These are phyloP conservation scores for Monilinia laxa DNA, from an alignment of 2,329 filamentous ascomycete species.

Conservation along the genomic window DNA sequence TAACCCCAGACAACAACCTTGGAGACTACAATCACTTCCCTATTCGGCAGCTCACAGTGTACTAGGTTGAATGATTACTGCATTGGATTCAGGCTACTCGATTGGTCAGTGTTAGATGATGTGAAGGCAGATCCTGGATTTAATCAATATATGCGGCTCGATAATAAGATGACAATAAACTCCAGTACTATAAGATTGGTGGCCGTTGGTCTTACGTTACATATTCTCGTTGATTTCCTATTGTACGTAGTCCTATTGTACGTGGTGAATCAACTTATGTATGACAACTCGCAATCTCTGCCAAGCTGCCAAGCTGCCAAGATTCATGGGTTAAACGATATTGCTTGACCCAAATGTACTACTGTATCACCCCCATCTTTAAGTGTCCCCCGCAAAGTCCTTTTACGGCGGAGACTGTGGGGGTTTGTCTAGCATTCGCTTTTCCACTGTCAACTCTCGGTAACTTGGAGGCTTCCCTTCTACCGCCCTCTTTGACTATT, in stretches of 20 bases:
- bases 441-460: conserved; percentile 2
- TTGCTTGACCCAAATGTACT: not conserved
- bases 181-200: not conserved
- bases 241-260: not conserved
- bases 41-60: not conserved
- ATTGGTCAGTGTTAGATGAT: not conserved
- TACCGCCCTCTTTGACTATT: not conserved
- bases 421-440: not conserved
- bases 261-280: not conserved
- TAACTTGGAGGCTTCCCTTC: not conserved
- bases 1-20: not conserved
- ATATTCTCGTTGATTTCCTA: not conserved
- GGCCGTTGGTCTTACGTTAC: conserved; percentile 3
- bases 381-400: not conserved
- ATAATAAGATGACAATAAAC: conserved; percentile 6
- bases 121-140: not conserved
- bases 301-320: not conserved
- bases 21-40: conserved; percentile 1
- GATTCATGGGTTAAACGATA: not conserved
- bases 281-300: too few relatives aligned
- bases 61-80: not conserved
- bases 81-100: not conserved
- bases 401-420: not conserved
- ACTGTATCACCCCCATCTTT: too few relatives aligned
- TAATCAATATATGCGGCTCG: not conserved